Conservation (phyloP, 768 basidiomycete genomes). For the Candolleomyces eurysporus region DNA sequence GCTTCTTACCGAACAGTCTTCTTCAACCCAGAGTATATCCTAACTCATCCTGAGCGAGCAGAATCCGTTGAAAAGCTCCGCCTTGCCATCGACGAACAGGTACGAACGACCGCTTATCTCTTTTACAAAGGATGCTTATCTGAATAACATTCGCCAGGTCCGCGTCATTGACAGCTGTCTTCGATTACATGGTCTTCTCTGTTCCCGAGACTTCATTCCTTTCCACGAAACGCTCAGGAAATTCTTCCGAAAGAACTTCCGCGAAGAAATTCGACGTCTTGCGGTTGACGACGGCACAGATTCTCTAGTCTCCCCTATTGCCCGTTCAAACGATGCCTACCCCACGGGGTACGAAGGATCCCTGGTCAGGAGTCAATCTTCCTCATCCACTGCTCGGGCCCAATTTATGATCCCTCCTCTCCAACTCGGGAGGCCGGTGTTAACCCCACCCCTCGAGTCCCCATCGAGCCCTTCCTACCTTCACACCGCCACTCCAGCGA, state of each 20-base stretch:
- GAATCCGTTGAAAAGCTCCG: constrained; percentile 73
- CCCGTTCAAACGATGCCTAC: constrained; percentile 37
- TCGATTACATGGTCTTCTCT: constrained; percentile 77
- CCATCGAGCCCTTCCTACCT: constrained; percentile 24
- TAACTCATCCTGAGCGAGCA: constrained; percentile 65
- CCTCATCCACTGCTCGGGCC: constrained; percentile 37
- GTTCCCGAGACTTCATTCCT: constrained; percentile 82
- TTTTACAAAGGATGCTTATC: not conserved
- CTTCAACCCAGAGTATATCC: constrained; percentile 67
- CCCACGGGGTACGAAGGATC: constrained; percentile 52
- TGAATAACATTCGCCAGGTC: constrained; percentile 39
- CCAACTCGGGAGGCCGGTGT: constrained; percentile 43
- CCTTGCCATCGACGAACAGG: constrained; percentile 79
- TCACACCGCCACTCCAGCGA: constrained; percentile 27
- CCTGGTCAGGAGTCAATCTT: constrained; percentile 45
- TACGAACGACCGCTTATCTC: constrained; percentile 26
- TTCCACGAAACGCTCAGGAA: constrained; percentile 90
- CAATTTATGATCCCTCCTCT: constrained; percentile 51
- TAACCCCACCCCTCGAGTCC: constrained; percentile 43
- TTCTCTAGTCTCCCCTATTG: constrained; percentile 16
- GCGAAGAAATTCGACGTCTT: constrained; percentile 76
- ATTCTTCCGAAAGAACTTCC: constrained; percentile 82
- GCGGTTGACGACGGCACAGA: constrained; percentile 46
- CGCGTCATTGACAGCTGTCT: constrained; percentile 83
- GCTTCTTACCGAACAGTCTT: constrained; percentile 76